Evolutionary conservation across 106 monocot genomes (phyloP).

Genomic region (Alisma plantagoaquatica): DNA sequence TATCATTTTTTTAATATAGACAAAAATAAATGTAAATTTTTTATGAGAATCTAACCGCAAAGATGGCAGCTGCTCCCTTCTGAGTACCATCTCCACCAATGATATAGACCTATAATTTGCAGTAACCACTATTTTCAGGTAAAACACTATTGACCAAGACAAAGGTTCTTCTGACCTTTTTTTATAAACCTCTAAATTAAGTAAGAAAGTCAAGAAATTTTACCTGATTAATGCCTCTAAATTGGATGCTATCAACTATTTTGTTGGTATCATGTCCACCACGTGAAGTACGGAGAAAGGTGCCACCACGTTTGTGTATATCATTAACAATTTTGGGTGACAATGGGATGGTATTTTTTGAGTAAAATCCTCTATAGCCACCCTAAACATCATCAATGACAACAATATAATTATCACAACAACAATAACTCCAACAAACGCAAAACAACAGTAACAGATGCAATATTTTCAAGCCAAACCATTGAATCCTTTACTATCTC

Average conservation of each 20-base stretch:
- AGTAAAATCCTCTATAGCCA: constrained; percentile 31
- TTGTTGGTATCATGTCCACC: constrained; percentile 32
- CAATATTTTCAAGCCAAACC: too few species aligned
- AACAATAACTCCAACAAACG: too few species aligned
- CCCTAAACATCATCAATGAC: too few species aligned
- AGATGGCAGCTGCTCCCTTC: constrained; percentile 46
- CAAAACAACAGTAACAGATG: too few species aligned
- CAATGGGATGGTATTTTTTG: constrained; percentile 21
- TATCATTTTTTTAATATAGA: neutral
- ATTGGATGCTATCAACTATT: constrained; percentile 31
- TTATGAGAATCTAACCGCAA: constrained; percentile 14
- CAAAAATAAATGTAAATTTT: neutral
- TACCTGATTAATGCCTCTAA: constrained; percentile 19
- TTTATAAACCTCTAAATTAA: too few species aligned
- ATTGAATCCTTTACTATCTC: too few species aligned
- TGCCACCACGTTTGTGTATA: constrained; percentile 30
- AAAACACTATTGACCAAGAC: too few species aligned
- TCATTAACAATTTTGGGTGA: constrained; percentile 29
- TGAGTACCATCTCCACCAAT: constrained; percentile 57
- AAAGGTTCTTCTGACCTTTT: too few species aligned
- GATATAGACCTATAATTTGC: constrained; percentile 34
- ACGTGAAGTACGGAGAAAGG: constrained; percentile 27
- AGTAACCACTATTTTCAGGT: too few species aligned
- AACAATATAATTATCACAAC: too few species aligned
- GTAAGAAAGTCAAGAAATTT: neutral